Percentiles rank a stretch among this genome's conserved stretches.
These are phyloP conservation scores for Talaromyces nanjingensis DNA, from an alignment of 495 filamentous ascomycete species.

Conservation along the genomic window DNA sequence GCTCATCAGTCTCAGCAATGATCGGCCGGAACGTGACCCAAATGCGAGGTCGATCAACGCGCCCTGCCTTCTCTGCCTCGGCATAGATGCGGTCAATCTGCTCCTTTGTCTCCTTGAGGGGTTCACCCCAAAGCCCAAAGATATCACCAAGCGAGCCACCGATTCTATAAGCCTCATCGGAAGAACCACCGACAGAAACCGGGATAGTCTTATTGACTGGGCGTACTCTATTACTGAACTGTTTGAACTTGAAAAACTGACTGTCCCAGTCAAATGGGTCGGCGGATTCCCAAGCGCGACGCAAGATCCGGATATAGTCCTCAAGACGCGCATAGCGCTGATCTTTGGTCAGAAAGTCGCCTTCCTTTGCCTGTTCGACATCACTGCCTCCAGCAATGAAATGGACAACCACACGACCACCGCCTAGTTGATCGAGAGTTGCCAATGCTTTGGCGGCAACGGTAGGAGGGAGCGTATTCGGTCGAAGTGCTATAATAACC, in stretches of 20 bases:
- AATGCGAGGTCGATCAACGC: slow-evolving; percentile 39
- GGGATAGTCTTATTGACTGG: slow-evolving; percentile 42
- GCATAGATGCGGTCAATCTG: slow-evolving; percentile 49
- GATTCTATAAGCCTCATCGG: slow-evolving; percentile 45
- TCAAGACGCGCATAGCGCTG: slow-evolving; percentile 45
- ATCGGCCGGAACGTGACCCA: slow-evolving; percentile 53
- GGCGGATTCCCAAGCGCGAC: slow-evolving; percentile 42
- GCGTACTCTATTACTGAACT: slow-evolving; percentile 42
- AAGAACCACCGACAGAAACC: slow-evolving; percentile 46
- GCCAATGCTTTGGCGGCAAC: slow-evolving; percentile 50
- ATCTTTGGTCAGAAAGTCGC: slow-evolving; percentile 47
- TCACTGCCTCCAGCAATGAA: slow-evolving; percentile 50
- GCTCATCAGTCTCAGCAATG: slow-evolving; percentile 45
- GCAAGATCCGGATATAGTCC: slow-evolving; percentile 47
- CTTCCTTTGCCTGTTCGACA: slow-evolving; percentile 44
- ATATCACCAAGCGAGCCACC: slow-evolving; percentile 47
- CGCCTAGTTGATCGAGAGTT: slow-evolving; percentile 45
- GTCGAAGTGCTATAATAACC: slow-evolving; percentile 49
- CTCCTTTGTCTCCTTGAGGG: slow-evolving; percentile 47
- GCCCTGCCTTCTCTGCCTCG: slow-evolving; percentile 38
- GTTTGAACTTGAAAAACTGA: slow-evolving; percentile 44
- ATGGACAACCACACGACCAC: slow-evolving; percentile 46
- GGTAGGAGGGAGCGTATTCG: slow-evolving; percentile 48
- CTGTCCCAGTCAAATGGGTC: slow-evolving; percentile 49
- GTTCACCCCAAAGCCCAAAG: slow-evolving; percentile 51